These are phyloP conservation scores for Alternaria incomplexa DNA, from an alignment of 2,329 filamentous ascomycete genomes.

Conservation along the genomic window DNA sequence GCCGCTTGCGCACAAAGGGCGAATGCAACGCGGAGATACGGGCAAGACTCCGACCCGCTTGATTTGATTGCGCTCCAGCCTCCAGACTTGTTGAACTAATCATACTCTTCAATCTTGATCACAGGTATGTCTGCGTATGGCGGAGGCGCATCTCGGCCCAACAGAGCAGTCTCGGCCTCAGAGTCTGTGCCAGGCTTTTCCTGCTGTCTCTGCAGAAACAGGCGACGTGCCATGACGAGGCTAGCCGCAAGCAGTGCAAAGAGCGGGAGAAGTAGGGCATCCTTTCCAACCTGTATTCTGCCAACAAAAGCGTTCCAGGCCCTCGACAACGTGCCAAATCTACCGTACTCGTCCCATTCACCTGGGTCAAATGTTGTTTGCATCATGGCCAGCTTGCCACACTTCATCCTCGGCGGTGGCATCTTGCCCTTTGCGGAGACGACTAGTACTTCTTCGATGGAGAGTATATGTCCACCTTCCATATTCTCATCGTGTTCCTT, in stretches of 20 bases:
- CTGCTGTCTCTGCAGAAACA: conserved; percentile 15
- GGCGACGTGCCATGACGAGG: conserved; percentile 19
- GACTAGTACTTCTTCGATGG: conserved; percentile 34
- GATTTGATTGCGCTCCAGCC: conserved; percentile 17
- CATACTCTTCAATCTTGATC: conserved; percentile 29
- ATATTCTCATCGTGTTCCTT: conserved; percentile 3
- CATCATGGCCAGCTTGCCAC: conserved; percentile 35
- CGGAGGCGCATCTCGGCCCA: conserved; percentile 17
- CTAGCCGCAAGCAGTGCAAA: conserved; percentile 15
- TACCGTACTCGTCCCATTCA: conserved; percentile 41
- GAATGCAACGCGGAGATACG: conserved; percentile 12
- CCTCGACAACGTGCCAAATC: conserved; percentile 31
- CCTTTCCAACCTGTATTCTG: conserved; percentile 18
- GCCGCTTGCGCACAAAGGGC: neutral
- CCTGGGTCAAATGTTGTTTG: conserved; percentile 30
- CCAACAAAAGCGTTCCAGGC: conserved; percentile 17
- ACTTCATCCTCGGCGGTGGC: conserved; percentile 35
- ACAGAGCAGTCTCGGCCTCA: conserved; percentile 30
- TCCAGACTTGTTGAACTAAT: conserved; percentile 16
- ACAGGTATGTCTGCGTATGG: conserved; percentile 27
- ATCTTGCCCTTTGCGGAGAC: conserved; percentile 24
- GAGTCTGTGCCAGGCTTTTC: conserved; percentile 7
- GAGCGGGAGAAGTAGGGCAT: conserved; percentile 21
- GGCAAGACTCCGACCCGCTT: conserved; percentile 7
- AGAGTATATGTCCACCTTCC: neutral